Conservation (phyloP, 345 rosid species). For the Brassica carinata region DNA sequence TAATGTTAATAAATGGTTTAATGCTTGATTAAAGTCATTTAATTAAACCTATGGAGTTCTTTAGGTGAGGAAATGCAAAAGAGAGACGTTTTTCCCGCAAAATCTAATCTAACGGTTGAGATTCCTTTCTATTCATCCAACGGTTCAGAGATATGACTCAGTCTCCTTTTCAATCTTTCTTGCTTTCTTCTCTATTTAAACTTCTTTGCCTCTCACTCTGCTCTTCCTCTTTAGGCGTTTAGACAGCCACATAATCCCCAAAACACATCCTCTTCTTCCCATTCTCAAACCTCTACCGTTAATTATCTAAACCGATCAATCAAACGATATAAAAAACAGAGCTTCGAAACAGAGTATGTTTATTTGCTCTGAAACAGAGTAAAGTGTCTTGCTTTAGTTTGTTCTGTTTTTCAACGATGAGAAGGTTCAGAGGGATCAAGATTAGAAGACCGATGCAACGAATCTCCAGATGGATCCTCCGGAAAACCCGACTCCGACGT, state of each 20-base stretch:
- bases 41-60: background rate
- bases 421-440: constrained; percentile 52
- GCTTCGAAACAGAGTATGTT: constrained; percentile 12
- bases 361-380: constrained; percentile 8
- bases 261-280: background rate
- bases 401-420: constrained; percentile 11
- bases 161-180: constrained; percentile 6
- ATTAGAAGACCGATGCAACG: constrained; percentile 55
- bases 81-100: background rate
- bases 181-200: constrained; percentile 37
- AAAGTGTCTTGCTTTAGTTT: background rate
- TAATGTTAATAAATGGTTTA: background rate
- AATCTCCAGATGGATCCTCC: constrained; percentile 57
- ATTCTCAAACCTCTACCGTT: background rate
- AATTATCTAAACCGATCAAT: background rate
- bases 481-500: constrained; percentile 19
- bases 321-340: background rate
- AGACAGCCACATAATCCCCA: constrained; percentile 26
- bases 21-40: constrained; percentile 7
- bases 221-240: constrained; percentile 26
- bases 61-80: constrained; percentile 17
- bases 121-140: background rate
- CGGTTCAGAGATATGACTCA: constrained; percentile 30
- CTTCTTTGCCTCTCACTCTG: constrained; percentile 16
- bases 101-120: constrained; percentile 30